These are phyloP conservation scores for Dioscorea alata DNA, from an alignment of 106 monocot genomes.

Conservation along the genomic window DNA sequence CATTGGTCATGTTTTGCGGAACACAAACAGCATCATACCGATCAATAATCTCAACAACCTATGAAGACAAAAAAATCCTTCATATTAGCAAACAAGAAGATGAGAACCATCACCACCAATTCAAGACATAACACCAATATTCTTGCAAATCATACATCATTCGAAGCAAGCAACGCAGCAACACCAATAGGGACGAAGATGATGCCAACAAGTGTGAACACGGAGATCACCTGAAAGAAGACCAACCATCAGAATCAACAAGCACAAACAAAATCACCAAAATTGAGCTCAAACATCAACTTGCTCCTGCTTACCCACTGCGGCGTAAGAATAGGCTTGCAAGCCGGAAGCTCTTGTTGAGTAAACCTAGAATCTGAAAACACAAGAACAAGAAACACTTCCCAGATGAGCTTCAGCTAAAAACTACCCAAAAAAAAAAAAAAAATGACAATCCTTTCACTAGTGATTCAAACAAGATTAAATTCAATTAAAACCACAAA, in stretches of 20 bases:
- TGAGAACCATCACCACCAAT: not conserved
- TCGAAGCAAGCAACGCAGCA: constrained; percentile 57
- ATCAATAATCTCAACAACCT: constrained; percentile 91
- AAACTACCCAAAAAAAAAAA: too few relatives aligned
- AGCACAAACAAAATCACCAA: not conserved
- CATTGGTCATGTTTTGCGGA: constrained; percentile 19
- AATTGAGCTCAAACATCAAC: not conserved
- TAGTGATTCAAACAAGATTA: not conserved
- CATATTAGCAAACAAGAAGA: not conserved
- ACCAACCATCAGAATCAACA: not conserved
- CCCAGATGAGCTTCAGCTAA: not conserved
- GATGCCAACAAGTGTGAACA: constrained; percentile 52
- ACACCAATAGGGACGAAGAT: constrained; percentile 82
- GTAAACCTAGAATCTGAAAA: constrained; percentile 78
- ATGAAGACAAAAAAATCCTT: not conserved
- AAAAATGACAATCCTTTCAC: not conserved
- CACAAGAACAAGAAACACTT: not conserved
- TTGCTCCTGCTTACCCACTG: constrained; percentile 44
- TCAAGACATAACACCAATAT: not conserved
- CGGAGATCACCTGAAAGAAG: constrained; percentile 59
- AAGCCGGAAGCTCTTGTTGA: constrained; percentile 92
- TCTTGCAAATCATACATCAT: constrained; percentile 30
- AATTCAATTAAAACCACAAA: not conserved
- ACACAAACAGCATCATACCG: constrained; percentile 59
- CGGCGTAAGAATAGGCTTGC: constrained; percentile 86